A percentile compares a stretch with the other conserved stretches of the same genome.
These are phyloP conservation scores for Fusarium luffae DNA, from an alignment of 2,329 filamentous ascomycete genomes.

Conservation along the genomic window DNA sequence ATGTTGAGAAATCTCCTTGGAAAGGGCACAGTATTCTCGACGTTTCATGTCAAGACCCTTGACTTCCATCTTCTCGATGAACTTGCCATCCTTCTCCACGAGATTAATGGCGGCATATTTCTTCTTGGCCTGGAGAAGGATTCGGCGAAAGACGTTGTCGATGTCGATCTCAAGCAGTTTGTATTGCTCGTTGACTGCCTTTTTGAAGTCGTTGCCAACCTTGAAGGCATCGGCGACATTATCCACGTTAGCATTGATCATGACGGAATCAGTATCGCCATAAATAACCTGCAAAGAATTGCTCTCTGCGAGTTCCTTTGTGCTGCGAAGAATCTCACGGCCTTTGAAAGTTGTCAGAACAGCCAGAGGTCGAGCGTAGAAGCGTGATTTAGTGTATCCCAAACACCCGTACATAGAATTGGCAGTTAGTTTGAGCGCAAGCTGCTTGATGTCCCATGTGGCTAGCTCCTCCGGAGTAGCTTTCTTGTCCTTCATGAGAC, in stretches of 20 bases:
- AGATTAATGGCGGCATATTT: slow-evolving; percentile 98
- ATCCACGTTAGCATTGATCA: slow-evolving; percentile 99
- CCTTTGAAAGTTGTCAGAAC: slow-evolving; percentile 98
- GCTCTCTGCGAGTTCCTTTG: slow-evolving; percentile 93
- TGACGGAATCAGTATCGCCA: slow-evolving; percentile 98
- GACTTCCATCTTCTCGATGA: slow-evolving; percentile 93
- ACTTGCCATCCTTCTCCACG: slow-evolving; percentile 88
- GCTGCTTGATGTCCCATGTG: slow-evolving; percentile 98
- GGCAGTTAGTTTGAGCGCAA: slow-evolving; percentile 95
- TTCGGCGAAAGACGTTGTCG: slow-evolving; percentile 94
- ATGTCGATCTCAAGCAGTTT: slow-evolving; percentile 96
- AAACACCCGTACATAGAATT: slow-evolving; percentile 99
- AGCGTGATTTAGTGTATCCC: slow-evolving; percentile 95
- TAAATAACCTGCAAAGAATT: slow-evolving; percentile 96
- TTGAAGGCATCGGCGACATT: slow-evolving; percentile 90
- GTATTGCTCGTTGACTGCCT: slow-evolving; percentile 93
- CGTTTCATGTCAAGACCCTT: slow-evolving; percentile 98
- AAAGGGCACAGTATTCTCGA: slow-evolving; percentile 94
- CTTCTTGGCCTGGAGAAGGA: slow-evolving; percentile 96
- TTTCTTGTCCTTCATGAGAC: slow-evolving; percentile 92
- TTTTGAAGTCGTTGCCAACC: slow-evolving; percentile 95
- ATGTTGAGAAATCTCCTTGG: slow-evolving; percentile 91
- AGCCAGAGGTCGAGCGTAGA: slow-evolving; percentile 94
- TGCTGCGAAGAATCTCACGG: slow-evolving; percentile 94
- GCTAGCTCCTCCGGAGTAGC: slow-evolving; percentile 88